Percentiles rank a stretch among this genome's conserved stretches.
Evolutionary conservation across 2,329 filamentous ascomycete genomes (phyloP).

Genomic region (Tolypocladium endophyticum): DNA sequence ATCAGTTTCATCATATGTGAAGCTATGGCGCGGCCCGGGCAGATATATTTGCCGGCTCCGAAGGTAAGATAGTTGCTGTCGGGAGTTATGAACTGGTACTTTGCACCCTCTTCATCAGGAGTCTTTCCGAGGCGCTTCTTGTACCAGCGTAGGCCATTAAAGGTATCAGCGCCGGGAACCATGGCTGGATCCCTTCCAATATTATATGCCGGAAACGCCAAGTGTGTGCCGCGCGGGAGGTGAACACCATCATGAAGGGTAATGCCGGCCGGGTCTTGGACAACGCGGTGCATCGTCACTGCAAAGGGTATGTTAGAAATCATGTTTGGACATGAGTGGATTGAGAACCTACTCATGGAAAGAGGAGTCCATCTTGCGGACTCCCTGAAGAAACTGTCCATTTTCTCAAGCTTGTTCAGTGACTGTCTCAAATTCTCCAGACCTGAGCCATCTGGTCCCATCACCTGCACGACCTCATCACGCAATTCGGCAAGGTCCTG

Average conservation of each 20-base stretch:
- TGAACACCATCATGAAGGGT: constrained; percentile 4
- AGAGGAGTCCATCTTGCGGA: neutral
- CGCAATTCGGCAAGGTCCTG: neutral
- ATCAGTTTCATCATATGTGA: neutral
- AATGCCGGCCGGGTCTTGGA: constrained; percentile 4
- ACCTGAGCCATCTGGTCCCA: neutral
- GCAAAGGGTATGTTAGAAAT: neutral
- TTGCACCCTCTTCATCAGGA: neutral
- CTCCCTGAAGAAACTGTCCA: neutral
- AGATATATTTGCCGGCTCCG: neutral
- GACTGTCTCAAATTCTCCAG: neutral
- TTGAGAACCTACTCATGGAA: neutral
- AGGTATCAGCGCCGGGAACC: neutral
- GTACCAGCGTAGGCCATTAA: neutral
- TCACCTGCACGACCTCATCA: neutral
- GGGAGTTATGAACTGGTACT: neutral
- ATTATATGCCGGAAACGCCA: neutral
- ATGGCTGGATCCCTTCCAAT: neutral
- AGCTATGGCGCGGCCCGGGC: neutral
- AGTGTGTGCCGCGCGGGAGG: constrained; percentile 2
- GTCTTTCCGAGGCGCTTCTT: neutral
- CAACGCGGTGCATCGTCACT: constrained; percentile 1
- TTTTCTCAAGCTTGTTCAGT: neutral
- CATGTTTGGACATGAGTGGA: neutral
- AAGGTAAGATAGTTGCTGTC: neutral